Conservation (phyloP, 495 filamentous ascomycete species). For the Aspergillus heteromorphus region DNA sequence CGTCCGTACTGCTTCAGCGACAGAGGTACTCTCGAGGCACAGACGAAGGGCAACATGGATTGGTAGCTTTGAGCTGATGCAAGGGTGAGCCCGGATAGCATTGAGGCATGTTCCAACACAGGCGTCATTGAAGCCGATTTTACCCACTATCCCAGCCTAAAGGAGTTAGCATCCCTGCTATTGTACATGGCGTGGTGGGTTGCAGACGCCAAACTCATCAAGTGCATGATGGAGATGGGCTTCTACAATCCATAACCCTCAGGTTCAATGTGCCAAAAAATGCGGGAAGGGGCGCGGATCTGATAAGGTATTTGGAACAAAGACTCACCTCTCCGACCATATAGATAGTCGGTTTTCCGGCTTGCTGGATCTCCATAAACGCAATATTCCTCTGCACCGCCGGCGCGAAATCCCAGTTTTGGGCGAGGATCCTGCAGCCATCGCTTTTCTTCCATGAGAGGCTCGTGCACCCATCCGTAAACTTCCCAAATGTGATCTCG, state of each 20-base stretch:
- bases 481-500: slow-evolving; percentile 60
- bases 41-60: slow-evolving; percentile 59
- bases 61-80: slow-evolving; percentile 50
- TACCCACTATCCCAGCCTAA: slow-evolving; percentile 65
- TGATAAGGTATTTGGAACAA: neutral
- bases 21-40: slow-evolving; percentile 51
- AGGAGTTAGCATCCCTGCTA: no score
- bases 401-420: slow-evolving; percentile 64
- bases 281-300: no score
- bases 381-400: slow-evolving; percentile 49
- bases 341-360: slow-evolving; percentile 42
- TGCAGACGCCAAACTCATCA: no score
- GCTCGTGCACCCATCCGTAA: slow-evolving; percentile 60
- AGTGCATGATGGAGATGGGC: no score
- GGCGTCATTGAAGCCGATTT: slow-evolving; percentile 60
- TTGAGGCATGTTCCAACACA: slow-evolving; percentile 66
- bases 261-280: no score
- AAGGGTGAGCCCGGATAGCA: slow-evolving; percentile 56
- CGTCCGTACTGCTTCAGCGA: slow-evolving; percentile 43
- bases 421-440: slow-evolving; percentile 43
- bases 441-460: slow-evolving; percentile 45
- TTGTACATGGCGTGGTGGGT: no score
- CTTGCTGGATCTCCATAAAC: slow-evolving; percentile 47
- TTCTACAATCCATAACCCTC: no score
- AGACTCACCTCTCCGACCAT: slow-evolving; percentile 39